Base-by-base conservation (phyloP, 1,139 yeast genomes). In the Petasospora rhodanensis region DNA sequence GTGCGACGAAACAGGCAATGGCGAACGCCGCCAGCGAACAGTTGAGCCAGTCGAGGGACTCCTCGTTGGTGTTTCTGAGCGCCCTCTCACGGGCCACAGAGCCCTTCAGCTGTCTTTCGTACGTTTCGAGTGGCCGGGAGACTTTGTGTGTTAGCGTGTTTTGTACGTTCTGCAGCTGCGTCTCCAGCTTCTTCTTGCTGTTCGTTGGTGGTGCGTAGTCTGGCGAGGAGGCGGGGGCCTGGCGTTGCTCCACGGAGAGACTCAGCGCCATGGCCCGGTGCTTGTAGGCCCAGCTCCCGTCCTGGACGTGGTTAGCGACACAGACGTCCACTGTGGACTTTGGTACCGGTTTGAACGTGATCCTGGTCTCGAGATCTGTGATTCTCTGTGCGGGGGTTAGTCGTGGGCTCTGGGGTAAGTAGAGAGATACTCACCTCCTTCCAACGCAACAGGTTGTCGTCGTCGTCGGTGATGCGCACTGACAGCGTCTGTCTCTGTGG, bases 231-330 rank as follows among this genome's bases (percentile, higher is more conserved):
- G 19, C 19, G 19, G 8, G 19, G 19, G 7, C 19, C 8, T 18
- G 21, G 3, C 22, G 18, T 24, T 38, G 37, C 6, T 25, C 22
- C 14, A 41, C 15, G 6, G 22, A 20, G 11, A 43, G 11, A 1
- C 34, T 5, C 6, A 43, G 17, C 14, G 24, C 35, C 20, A 43
- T 32, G 8, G 32, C 16, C 9, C 24, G 27, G 5, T 40, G 43
- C n/a, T 31, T 26, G 19, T 37, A 35, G 4, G 37, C 14, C 53
- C 53, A 47, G n/a, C 54, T 49, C 20, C 50, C 47, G 37, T 47
- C 52, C 10, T 46, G 42, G 11, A 43, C 40, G 11, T 20, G n/a
- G 31, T 49, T 49, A 9, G 28, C 19, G 4, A 49, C 32, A 31
- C 54, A 49, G 4, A 49, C 28, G 11, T 45, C 48, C n/a, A 45